Conservation (phyloP, 192 early-diverging fungal genomes). For the Coemansia sp. region DNA sequence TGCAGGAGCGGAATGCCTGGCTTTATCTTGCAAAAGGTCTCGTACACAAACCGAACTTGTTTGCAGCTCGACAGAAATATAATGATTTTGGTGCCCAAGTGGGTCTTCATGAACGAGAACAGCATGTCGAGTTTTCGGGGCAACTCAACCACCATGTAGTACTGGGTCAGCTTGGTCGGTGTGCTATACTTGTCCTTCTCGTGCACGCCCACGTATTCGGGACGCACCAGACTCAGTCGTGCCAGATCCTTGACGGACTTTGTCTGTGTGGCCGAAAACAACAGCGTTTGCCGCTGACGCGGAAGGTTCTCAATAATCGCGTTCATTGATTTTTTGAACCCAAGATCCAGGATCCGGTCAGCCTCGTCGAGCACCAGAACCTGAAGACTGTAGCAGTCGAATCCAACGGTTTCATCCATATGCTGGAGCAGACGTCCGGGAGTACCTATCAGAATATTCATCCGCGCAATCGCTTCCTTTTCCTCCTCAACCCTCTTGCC, state of each 20-base stretch:
- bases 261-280: constrained; percentile 98
- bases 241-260: constrained; percentile 94
- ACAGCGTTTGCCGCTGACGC: constrained; percentile 81
- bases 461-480: constrained; percentile 66
- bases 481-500: constrained; percentile 87
- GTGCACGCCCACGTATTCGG: constrained; percentile 95
- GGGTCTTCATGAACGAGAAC: constrained; percentile 94
- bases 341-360: constrained; percentile 83
- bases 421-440: constrained; percentile 85
- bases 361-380: constrained; percentile 82
- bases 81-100: constrained; percentile 84
- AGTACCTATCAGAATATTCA: constrained; percentile 84
- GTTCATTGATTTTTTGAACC: constrained; percentile 81
- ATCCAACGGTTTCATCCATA: constrained; percentile 91
- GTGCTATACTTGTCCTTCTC: constrained; percentile 80
- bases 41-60: constrained; percentile 92
- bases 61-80: constrained; percentile 97
- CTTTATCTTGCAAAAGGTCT: constrained; percentile 93
- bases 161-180: constrained; percentile 79
- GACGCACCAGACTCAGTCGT: constrained; percentile 81
- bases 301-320: constrained; percentile 86
- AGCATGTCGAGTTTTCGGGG: constrained; percentile 93
- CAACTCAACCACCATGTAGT: constrained; percentile 82
- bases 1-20: constrained; percentile 90
- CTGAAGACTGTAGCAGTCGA: constrained; percentile 80